Evolutionary conservation across 2,329 filamentous ascomycete species (phyloP).

Genomic region (Talaromyces amestolkiae): DNA sequence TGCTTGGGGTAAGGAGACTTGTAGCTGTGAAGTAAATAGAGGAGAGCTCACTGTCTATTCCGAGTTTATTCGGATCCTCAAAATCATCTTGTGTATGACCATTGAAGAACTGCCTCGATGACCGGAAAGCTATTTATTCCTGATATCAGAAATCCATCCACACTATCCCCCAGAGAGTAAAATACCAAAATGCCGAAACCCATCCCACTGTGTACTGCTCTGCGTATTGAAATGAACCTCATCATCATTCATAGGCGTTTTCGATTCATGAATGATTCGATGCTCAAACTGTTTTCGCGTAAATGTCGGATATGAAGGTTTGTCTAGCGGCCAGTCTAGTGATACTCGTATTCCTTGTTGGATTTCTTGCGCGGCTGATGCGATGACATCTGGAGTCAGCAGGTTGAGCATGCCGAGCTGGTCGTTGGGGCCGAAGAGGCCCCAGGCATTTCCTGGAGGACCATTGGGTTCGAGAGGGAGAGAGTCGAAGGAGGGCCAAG

Average conservation of each 20-base stretch:
- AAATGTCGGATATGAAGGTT: no score
- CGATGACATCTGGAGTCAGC: no score
- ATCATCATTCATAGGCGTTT: no score
- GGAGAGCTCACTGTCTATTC: not conserved
- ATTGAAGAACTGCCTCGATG: conserved; percentile 3
- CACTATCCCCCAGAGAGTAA: not conserved
- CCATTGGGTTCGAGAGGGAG: not conserved
- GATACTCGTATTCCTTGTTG: no score
- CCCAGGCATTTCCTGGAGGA: no score
- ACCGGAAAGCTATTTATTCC: not conserved
- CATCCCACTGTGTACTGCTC: conserved; percentile 1
- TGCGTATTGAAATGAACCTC: not conserved
- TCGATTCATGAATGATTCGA: no score
- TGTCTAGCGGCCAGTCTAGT: no score
- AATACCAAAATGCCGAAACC: conserved; percentile 5
- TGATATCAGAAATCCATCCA: not conserved
- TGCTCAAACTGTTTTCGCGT: no score
- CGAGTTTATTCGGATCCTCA: not conserved
- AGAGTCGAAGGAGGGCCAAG: not conserved
- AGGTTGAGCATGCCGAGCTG: no score
- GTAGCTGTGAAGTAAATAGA: not conserved
- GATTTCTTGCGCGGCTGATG: no score
- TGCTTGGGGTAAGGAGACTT: not conserved
- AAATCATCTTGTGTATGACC: not conserved
- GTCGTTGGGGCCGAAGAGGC: no score